Evolutionary conservation across 345 rosid genomes (phyloP).

Genomic region (Abelmoschus esculentus): DNA sequence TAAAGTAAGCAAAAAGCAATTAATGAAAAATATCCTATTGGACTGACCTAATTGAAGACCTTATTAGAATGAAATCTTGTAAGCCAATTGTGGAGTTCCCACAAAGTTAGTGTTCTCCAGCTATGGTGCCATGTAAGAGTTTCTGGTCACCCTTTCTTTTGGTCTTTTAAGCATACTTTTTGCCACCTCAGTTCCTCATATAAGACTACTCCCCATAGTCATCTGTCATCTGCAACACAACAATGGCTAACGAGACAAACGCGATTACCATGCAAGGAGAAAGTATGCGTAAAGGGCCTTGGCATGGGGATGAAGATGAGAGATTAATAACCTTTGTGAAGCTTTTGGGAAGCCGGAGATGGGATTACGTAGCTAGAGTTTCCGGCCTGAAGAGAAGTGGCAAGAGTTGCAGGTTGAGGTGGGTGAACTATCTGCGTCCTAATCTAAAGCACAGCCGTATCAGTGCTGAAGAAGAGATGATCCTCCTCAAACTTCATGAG

Average conservation of each 20-base stretch:
- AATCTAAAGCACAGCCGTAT: slow-evolving; percentile 48
- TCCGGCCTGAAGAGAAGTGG: slow-evolving; percentile 63
- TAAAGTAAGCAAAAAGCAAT: not conserved
- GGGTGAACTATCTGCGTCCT: slow-evolving; percentile 68
- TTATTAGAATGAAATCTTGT: slow-evolving; percentile 23
- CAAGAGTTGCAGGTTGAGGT: slow-evolving; percentile 65
- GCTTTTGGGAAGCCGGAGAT: slow-evolving; percentile 49
- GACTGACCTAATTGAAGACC: slow-evolving; percentile 26
- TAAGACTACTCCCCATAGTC: slow-evolving; percentile 9
- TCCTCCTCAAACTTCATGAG: slow-evolving; percentile 47
- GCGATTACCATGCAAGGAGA: slow-evolving; percentile 27
- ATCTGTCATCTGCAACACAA: not conserved
- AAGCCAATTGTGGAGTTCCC: slow-evolving; percentile 30
- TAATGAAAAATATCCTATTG: not conserved
- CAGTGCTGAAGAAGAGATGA: slow-evolving; percentile 47
- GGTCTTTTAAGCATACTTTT: slow-evolving; percentile 5
- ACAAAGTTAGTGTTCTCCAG: slow-evolving; percentile 30
- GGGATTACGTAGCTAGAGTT: slow-evolving; percentile 58
- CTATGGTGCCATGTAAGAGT: slow-evolving; percentile 27
- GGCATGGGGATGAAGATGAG: slow-evolving; percentile 62
- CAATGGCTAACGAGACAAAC: slow-evolving; percentile 14
- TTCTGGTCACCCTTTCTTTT: slow-evolving; percentile 29
- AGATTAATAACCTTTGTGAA: slow-evolving; percentile 33
- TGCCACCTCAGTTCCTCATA: slow-evolving; percentile 10
- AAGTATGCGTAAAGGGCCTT: slow-evolving; percentile 44